A percentile compares a stretch with the other conserved stretches of the same genome.
Evolutionary conservation across 2,329 filamentous ascomycete species (phyloP).

Genomic region (Pseudogymnoascus sp.): DNA sequence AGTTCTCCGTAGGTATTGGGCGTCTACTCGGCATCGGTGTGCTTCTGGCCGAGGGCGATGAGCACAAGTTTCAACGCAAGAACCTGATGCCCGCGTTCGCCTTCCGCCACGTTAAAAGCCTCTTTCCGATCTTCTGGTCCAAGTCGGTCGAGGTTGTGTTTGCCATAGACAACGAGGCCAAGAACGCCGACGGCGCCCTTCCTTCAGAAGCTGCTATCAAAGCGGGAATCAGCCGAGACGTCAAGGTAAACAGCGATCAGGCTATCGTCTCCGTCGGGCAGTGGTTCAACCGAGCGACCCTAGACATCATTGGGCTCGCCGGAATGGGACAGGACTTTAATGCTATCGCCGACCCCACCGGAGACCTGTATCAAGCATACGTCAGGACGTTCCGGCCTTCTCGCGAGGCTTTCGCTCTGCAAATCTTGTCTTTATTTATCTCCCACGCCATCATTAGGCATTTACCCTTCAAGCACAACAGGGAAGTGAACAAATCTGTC

Average conservation of each 20-base stretch:
- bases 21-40: conserved; percentile 64
- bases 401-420: conserved; percentile 46
- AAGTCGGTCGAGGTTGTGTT: conserved; percentile 65
- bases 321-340: conserved; percentile 67
- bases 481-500: conserved; percentile 51
- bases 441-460: conserved; percentile 53
- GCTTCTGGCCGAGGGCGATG: conserved; percentile 80
- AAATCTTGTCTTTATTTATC: conserved; percentile 55
- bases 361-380: conserved; percentile 53
- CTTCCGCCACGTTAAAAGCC: conserved; percentile 77
- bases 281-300: conserved; percentile 62
- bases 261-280: conserved; percentile 49
- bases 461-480: conserved; percentile 67
- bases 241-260: conserved; percentile 19
- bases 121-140: conserved; percentile 78
- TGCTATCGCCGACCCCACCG: conserved; percentile 54
- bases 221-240: neutral
- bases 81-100: conserved; percentile 75
- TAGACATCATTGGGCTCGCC: conserved; percentile 70
- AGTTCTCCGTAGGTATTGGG: conserved; percentile 39
- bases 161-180: conserved; percentile 50
- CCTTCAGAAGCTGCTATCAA: conserved; percentile 26
- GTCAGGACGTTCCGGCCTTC: conserved; percentile 47
- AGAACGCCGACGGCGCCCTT: conserved; percentile 32
- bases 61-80: conserved; percentile 76